phyloP scores from a whole-genome alignment of 805 yeast genomes.

The Starmerella stigmatis region DNA sequence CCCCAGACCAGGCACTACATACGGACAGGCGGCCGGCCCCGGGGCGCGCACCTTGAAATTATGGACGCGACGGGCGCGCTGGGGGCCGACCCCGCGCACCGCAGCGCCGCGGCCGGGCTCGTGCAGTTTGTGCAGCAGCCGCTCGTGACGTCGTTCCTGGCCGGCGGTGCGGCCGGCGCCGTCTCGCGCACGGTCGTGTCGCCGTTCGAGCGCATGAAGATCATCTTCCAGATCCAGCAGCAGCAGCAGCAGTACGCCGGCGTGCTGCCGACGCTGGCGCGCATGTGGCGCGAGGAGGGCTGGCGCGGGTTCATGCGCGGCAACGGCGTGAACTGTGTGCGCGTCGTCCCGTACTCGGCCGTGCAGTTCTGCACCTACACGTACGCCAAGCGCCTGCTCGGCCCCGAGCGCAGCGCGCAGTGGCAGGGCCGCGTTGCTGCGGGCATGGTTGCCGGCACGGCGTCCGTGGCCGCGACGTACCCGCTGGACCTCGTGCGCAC shows the following conservation, averaged over 20 bases:
- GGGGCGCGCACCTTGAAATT: neutral
- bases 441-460: constrained; percentile 73
- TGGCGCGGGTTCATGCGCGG: constrained; percentile 82
- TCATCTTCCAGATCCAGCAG: constrained; percentile 81
- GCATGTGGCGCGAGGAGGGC: constrained; percentile 88
- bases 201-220: constrained; percentile 91
- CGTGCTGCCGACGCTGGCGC: constrained; percentile 53
- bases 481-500: constrained; percentile 90
- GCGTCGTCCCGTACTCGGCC: constrained; percentile 90
- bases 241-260: constrained; percentile 48
- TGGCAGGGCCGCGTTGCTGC: constrained; percentile 39
- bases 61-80: constrained; percentile 6
- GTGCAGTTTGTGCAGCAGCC: constrained; percentile 24
- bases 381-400: constrained; percentile 38
- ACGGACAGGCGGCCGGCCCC: too few species aligned
- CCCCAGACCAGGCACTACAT: neutral
- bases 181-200: constrained; percentile 86
- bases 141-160: constrained; percentile 65
- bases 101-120: neutral
- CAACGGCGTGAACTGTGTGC: constrained; percentile 75
- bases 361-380: constrained; percentile 87
- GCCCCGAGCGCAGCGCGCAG: constrained; percentile 24
- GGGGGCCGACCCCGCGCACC: neutral
- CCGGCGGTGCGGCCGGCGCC: constrained; percentile 96
- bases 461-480: constrained; percentile 73